Evolutionary conservation across 768 basidiomycete species (phyloP).

Genomic region (Steccherinum ochraceum): DNA sequence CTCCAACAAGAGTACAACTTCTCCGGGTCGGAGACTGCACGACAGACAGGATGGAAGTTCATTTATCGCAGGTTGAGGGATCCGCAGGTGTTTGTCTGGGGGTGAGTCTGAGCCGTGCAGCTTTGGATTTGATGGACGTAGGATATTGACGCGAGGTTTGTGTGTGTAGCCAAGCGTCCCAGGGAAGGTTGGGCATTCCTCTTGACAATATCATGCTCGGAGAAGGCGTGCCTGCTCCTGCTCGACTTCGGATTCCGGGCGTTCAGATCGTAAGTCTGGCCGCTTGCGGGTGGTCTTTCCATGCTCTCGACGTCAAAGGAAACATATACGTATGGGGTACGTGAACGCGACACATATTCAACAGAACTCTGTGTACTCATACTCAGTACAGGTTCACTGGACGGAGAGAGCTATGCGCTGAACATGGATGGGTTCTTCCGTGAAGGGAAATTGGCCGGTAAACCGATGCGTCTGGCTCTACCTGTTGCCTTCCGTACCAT

Average conservation of each 20-base stretch:
- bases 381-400: slow-evolving; percentile 46
- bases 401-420: slow-evolving; percentile 37
- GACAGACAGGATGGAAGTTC: slow-evolving; percentile 72
- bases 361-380: too few relatives aligned
- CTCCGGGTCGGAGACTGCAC: slow-evolving; percentile 60
- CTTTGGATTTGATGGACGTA: too few relatives aligned
- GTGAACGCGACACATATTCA: slow-evolving; percentile 13
- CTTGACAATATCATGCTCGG: slow-evolving; percentile 12
- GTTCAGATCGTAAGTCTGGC: slow-evolving; percentile 64
- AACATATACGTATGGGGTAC: slow-evolving; percentile 77
- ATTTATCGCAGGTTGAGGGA: slow-evolving; percentile 67
- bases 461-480: slow-evolving; percentile 53
- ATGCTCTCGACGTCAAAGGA: slow-evolving; percentile 75
- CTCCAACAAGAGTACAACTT: slow-evolving; percentile 74
- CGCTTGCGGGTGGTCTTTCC: slow-evolving; percentile 83
- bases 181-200: slow-evolving; percentile 59
- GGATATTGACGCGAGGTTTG: background rate
- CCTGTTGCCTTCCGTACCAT: slow-evolving; percentile 55
- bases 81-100: slow-evolving; percentile 49
- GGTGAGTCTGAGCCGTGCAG: slow-evolving; percentile 38
- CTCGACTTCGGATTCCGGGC: slow-evolving; percentile 52
- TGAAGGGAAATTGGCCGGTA: slow-evolving; percentile 39
- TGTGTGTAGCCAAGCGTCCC: slow-evolving; percentile 45
- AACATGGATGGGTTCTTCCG: slow-evolving; percentile 51
- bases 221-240: slow-evolving; percentile 56